Conservation (phyloP, 202 grass and related monocot species). For the Carex arenaria region DNA sequence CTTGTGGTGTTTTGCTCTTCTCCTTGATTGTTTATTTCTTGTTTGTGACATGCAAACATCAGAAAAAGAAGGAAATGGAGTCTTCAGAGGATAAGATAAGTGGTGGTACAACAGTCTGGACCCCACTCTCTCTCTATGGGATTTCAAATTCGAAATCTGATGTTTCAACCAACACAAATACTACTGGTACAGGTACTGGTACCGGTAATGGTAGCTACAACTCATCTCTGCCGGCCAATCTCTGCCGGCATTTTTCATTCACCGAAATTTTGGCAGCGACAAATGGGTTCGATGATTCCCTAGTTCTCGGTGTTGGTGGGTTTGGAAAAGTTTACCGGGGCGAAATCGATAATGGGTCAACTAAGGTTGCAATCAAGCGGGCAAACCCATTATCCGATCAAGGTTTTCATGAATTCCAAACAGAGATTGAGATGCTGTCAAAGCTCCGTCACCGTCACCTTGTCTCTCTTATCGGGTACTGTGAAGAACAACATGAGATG, state of each 20-base stretch:
- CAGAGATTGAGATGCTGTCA: constrained; percentile 71
- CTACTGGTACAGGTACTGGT: constrained; percentile 30
- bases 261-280: constrained; percentile 50
- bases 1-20: constrained; percentile 19
- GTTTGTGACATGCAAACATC: not conserved
- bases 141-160: constrained; percentile 36
- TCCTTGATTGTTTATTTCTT: constrained; percentile 22
- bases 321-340: constrained; percentile 66
- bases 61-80: constrained; percentile 32
- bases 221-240: constrained; percentile 43
- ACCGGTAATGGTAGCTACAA: constrained; percentile 11
- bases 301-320: constrained; percentile 54
- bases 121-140: constrained; percentile 38
- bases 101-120: constrained; percentile 36
- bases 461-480: constrained; percentile 66
- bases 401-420: constrained; percentile 65
- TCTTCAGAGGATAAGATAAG: constrained; percentile 14
- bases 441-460: constrained; percentile 67
- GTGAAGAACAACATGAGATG: constrained; percentile 65
- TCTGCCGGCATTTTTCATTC: constrained; percentile 70
- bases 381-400: constrained; percentile 57
- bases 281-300: constrained; percentile 38
- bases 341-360: constrained; percentile 39
- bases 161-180: constrained; percentile 24
- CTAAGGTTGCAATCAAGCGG: constrained; percentile 65